phyloP scores from a whole-genome alignment of 805 yeast genomes.

The Sporopachydermia quercuum region DNA sequence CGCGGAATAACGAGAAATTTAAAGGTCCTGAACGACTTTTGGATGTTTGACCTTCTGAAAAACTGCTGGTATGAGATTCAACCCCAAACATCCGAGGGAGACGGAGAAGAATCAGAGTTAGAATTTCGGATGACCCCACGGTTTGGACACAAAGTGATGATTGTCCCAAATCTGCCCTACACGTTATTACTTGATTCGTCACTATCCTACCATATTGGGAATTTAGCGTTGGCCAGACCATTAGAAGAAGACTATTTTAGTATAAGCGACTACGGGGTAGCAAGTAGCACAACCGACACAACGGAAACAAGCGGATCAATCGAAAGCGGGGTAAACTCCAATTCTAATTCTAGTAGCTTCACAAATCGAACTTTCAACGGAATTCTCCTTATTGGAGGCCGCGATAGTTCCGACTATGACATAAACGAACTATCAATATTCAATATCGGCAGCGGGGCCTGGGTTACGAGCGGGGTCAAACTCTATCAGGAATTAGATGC shows the following conservation, averaged over 20 bases:
- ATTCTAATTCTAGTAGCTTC: too few relatives aligned
- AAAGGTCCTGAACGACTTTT: not conserved
- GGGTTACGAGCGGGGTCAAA: constrained; percentile 1
- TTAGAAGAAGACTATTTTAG: too few relatives aligned
- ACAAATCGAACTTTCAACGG: not conserved
- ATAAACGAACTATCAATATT: not conserved
- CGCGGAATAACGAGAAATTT: too few relatives aligned
- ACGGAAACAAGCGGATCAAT: not conserved
- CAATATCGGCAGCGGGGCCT: not conserved
- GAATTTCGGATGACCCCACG: not conserved
- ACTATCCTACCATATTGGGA: too few relatives aligned
- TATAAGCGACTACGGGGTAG: too few relatives aligned
- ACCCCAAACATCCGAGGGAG: not conserved
- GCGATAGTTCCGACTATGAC: not conserved
- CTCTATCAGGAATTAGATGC: not conserved
- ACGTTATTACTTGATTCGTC: too few relatives aligned
- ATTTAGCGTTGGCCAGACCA: too few relatives aligned
- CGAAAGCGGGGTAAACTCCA: too few relatives aligned
- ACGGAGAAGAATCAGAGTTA: too few relatives aligned
- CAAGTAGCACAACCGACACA: not conserved
- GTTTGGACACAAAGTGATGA: not conserved
- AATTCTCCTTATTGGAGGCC: not conserved
- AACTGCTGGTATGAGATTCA: not conserved
- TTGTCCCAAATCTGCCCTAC: not conserved
- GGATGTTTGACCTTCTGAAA: not conserved